Percentiles rank a stretch among this genome's conserved stretches.
phyloP scores from a whole-genome alignment of 306 rosid genomes.

The Gynostemma pentaphyllum region DNA sequence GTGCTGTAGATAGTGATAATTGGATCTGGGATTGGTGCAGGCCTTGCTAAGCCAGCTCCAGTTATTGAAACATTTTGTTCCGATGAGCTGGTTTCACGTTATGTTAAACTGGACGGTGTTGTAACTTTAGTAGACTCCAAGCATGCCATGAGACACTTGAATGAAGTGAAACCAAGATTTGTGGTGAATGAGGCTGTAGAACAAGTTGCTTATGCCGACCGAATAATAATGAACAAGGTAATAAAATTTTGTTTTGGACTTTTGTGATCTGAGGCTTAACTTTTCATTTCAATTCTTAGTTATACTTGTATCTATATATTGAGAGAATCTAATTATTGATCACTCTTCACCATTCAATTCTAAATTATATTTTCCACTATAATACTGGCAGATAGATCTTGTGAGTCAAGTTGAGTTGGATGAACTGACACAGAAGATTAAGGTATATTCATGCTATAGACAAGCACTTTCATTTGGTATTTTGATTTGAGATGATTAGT shows the following conservation, averaged over 20 bases:
- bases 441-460: conserved; percentile 27
- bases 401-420: conserved; percentile 59
- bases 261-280: not conserved
- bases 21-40: conserved; percentile 26
- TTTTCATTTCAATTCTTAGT: not conserved
- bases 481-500: not conserved
- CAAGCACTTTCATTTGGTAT: not conserved
- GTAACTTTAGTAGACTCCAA: conserved; percentile 88
- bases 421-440: conserved; percentile 42
- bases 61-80: conserved; percentile 78
- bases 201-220: conserved; percentile 90
- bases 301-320: not conserved
- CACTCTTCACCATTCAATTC: not conserved
- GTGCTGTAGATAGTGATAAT: not conserved
- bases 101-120: conserved; percentile 85
- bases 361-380: not conserved
- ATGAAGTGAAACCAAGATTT: conserved; percentile 87
- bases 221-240: conserved; percentile 81
- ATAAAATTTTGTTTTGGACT: not conserved
- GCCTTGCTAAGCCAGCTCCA: conserved; percentile 90
- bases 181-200: conserved; percentile 92
- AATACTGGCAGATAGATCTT: conserved; percentile 58
- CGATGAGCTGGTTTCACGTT: conserved; percentile 54
- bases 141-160: conserved; percentile 68
- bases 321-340: not conserved